These are phyloP conservation scores for Pseudocercospora pini-densiflorae DNA, from an alignment of 2,329 filamentous ascomycete species.

Conservation along the genomic window DNA sequence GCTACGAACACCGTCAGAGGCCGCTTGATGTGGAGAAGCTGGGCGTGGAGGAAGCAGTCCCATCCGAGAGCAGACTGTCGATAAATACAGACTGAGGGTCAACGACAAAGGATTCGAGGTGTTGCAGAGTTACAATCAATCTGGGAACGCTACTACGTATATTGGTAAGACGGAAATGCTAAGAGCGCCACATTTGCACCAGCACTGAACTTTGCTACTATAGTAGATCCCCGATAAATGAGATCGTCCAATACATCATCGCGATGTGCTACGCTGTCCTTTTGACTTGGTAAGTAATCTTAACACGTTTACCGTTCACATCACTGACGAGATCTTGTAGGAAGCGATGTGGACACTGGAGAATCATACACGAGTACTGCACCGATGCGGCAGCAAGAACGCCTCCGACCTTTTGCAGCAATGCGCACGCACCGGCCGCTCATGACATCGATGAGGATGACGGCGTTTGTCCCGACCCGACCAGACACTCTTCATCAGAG, in stretches of 20 bases:
- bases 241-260: neutral
- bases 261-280: constrained; percentile 9
- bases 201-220: constrained; percentile 8
- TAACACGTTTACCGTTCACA: neutral
- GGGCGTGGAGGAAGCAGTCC: neutral
- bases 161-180: neutral
- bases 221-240: neutral
- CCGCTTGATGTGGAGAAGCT: neutral
- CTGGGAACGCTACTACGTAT: neutral
- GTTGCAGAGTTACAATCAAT: neutral
- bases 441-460: constrained; percentile 7
- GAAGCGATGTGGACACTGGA: constrained; percentile 9
- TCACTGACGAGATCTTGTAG: neutral
- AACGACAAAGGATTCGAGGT: neutral
- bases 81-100: neutral
- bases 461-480: constrained; percentile 6
- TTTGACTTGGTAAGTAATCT: neutral
- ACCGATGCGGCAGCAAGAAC: neutral
- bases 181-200: neutral
- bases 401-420: neutral
- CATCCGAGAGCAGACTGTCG: neutral
- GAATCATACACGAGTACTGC: constrained; percentile 6
- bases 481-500: neutral
- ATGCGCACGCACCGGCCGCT: constrained; percentile 3
- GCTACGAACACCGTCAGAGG: constrained; percentile 1